phyloP scores from a whole-genome alignment of 148 eudicot species.

The Vaccinium corymbosum region DNA sequence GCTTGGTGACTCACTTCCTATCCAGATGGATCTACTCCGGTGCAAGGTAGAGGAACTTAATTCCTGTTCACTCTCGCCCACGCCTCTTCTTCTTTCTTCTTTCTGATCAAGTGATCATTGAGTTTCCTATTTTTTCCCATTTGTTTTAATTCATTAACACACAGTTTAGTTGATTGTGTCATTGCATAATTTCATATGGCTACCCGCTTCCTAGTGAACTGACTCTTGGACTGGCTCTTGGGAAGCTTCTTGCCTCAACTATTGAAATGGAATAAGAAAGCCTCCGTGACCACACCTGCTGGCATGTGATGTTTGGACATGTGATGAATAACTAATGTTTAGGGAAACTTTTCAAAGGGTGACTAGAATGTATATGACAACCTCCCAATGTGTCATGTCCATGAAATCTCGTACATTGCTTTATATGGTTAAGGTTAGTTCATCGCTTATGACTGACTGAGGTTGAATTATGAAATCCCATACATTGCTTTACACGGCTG shows the following conservation, averaged over 20 bases:
- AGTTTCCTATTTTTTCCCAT: background rate
- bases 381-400: background rate
- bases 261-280: no score
- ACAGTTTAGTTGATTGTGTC: no score
- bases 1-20: constrained; percentile 54
- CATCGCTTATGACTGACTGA: background rate
- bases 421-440: background rate
- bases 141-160: background rate
- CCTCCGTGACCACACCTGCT: no score
- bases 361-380: background rate
- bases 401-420: background rate
- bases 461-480: background rate
- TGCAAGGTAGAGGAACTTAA: constrained; percentile 61
- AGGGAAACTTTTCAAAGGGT: background rate
- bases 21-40: constrained; percentile 40
- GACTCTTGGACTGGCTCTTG: no score
- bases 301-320: no score
- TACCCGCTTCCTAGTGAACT: no score
- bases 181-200: no score
- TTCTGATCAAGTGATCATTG: background rate
- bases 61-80: background rate
- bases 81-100: background rate
- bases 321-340: no score
- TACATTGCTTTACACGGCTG: background rate
- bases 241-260: no score